Percentiles rank a stretch among this genome's conserved stretches.
Conservation (phyloP, 495 filamentous ascomycete species). For the Cairneyella variabilis region DNA sequence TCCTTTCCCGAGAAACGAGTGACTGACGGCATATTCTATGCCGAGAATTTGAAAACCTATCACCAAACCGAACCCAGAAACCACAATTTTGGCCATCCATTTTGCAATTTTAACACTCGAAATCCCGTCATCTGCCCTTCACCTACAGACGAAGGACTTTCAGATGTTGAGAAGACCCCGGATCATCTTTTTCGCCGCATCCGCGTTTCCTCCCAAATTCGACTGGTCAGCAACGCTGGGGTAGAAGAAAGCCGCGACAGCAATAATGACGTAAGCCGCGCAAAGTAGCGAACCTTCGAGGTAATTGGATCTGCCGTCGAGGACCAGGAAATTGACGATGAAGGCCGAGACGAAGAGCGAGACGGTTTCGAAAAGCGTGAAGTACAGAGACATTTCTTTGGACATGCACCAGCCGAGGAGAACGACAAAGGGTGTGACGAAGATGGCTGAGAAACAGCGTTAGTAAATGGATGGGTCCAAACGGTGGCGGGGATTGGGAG, state of each 20-base stretch:
- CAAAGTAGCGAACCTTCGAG: constrained; percentile 80
- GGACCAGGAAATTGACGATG: constrained; percentile 83
- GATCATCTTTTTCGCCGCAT: constrained; percentile 16
- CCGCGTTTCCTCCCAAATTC: constrained; percentile 25
- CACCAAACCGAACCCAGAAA: no score
- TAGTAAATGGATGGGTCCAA: not conserved
- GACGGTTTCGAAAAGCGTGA: constrained; percentile 88
- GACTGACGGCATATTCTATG: no score
- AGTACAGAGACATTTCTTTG: constrained; percentile 84
- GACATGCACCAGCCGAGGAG: constrained; percentile 83
- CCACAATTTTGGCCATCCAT: no score
- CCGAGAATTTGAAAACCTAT: no score
- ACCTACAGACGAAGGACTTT: no score
- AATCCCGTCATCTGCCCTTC: no score
- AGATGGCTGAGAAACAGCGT: constrained; percentile 56
- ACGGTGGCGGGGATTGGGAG: not conserved
- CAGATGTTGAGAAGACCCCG: not conserved
- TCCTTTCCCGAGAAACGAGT: no score
- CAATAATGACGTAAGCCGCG: constrained; percentile 80
- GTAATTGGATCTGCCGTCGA: constrained; percentile 87
- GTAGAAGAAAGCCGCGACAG: constrained; percentile 62
- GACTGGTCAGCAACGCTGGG: constrained; percentile 49
- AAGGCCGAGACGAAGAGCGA: constrained; percentile 82
- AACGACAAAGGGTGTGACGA: constrained; percentile 84
- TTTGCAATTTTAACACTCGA: no score